Conservation (phyloP, 1,284 basidiomycete species). For the Malassezia sympodialis region DNA sequence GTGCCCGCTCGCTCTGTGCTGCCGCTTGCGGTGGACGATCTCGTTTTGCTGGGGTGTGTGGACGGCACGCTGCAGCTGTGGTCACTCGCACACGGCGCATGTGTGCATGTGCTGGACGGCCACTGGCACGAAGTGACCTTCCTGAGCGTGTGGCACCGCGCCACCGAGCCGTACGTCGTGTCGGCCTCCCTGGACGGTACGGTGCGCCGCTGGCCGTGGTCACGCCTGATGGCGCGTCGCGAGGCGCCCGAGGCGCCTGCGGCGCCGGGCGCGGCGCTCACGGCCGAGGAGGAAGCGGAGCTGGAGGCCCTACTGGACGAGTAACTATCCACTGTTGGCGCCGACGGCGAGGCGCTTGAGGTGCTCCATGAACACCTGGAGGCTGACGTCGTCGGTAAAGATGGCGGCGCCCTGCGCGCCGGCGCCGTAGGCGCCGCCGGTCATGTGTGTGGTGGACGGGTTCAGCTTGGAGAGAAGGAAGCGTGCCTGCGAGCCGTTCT, state of each 20-base stretch:
- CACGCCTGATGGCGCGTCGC: neutral
- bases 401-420: constrained; percentile 67
- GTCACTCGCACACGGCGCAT: neutral
- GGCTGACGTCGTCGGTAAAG: constrained; percentile 86
- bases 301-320: constrained; percentile 27
- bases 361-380: constrained; percentile 51
- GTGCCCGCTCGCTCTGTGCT: constrained; percentile 1
- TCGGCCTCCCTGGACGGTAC: constrained; percentile 29
- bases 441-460: constrained; percentile 95
- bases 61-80: constrained; percentile 8
- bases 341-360: constrained; percentile 48
- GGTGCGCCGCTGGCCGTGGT: constrained; percentile 23
- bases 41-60: neutral
- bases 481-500: constrained; percentile 91
- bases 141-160: constrained; percentile 17
- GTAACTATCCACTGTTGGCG: constrained; percentile 30
- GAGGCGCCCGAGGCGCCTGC: neutral
- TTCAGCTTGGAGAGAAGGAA: constrained; percentile 95
- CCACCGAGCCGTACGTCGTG: constrained; percentile 20
- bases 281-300: constrained; percentile 36
- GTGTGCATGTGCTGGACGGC: constrained; percentile 18
- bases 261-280: constrained; percentile 16
- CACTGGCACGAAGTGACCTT: constrained; percentile 36
- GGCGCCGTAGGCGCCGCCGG: constrained; percentile 55
- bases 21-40: neutral